phyloP scores from a whole-genome alignment of 2,329 filamentous ascomycete species.

The Aspergillus pseudotamarii region DNA sequence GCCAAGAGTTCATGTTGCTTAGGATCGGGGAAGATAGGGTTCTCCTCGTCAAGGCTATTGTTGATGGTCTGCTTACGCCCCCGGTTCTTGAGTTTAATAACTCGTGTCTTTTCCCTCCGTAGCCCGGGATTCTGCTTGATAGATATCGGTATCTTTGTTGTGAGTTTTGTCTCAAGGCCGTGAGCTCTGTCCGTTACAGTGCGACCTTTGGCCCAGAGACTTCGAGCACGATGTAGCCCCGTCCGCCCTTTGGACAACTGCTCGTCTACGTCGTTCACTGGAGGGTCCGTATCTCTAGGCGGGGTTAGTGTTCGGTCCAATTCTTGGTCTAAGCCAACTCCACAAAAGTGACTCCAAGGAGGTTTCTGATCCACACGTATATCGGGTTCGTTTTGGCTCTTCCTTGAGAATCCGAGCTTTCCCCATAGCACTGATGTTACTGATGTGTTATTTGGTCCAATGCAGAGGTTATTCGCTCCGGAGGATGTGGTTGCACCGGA shows the following conservation, averaged over 20 bases:
- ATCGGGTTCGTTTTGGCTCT: constrained; percentile 6
- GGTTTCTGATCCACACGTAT: constrained; percentile 5
- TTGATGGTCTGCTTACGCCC: constrained; percentile 8
- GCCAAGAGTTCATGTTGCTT: neutral
- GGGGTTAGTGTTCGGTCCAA: constrained; percentile 7
- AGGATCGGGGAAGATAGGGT: neutral
- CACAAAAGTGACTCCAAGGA: constrained; percentile 21
- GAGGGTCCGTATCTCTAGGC: neutral
- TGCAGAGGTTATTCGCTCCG: constrained; percentile 15
- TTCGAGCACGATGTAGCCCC: constrained; percentile 17
- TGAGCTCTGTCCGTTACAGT: constrained; percentile 15
- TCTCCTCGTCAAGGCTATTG: constrained; percentile 6
- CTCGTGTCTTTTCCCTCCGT: constrained; percentile 16
- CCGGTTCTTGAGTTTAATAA: constrained; percentile 14
- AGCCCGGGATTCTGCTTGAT: constrained; percentile 11
- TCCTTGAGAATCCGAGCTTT: constrained; percentile 18
- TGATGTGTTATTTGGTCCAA: constrained; percentile 14
- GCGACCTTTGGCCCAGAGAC: constrained; percentile 16
- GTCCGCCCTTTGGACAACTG: constrained; percentile 11
- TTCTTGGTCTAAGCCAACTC: constrained; percentile 13
- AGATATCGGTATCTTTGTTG: constrained; percentile 11
- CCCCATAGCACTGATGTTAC: constrained; percentile 23
- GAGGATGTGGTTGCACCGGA: constrained; percentile 13
- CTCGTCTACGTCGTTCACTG: constrained; percentile 5
- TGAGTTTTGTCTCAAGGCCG: constrained; percentile 14